Evolutionary conservation across 352 stramenopile species (phyloP).

Genomic region (Globisporangium cederbergense): DNA sequence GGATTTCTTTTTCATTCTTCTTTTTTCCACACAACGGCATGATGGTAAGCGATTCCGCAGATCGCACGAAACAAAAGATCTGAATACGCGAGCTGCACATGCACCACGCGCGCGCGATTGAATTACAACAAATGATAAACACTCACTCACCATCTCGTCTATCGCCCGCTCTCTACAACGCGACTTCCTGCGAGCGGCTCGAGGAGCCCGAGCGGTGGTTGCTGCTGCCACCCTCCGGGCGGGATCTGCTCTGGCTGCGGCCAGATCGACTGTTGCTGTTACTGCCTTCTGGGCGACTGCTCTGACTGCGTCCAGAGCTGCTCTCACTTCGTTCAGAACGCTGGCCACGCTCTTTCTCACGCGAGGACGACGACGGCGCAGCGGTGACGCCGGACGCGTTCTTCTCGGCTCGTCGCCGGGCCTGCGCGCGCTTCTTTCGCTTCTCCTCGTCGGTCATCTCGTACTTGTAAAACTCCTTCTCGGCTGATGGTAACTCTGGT

Average conservation of each 20-base stretch:
- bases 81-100: neutral
- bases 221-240: conserved; percentile 25
- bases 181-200: conserved; percentile 25
- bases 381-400: conserved; percentile 33
- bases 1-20: too few relatives aligned
- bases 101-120: neutral
- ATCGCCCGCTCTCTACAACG: conserved; percentile 13
- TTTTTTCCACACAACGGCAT: too few relatives aligned
- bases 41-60: neutral
- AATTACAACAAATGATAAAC: conserved; percentile 14
- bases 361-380: conserved; percentile 8
- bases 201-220: conserved; percentile 27
- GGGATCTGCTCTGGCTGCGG: conserved; percentile 20
- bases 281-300: conserved; percentile 13
- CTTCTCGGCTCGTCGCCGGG: conserved; percentile 56
- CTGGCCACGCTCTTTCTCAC: conserved; percentile 7
- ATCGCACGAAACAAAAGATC: neutral
- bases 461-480: conserved; percentile 80
- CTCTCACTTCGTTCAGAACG: conserved; percentile 14
- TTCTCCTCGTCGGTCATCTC: conserved; percentile 81
- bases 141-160: conserved; percentile 3
- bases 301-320: conserved; percentile 12
- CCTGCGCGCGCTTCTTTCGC: conserved; percentile 62
- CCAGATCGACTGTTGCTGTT: conserved; percentile 19
- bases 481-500: conserved; percentile 37